Percentiles rank a stretch among this genome's conserved stretches.
Conservation (phyloP, 345 rosid species). For the Boechera divaricarpa region DNA sequence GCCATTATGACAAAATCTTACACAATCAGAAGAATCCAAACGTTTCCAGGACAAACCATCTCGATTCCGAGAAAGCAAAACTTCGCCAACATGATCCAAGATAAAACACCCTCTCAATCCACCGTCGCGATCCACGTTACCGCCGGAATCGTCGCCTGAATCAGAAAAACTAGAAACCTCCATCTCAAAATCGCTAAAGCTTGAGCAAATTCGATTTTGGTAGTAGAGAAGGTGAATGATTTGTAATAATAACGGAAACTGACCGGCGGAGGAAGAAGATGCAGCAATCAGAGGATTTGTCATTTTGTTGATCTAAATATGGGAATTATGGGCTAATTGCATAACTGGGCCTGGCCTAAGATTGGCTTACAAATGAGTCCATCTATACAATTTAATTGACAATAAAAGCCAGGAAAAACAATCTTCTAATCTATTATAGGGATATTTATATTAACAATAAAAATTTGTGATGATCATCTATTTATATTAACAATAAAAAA, state of each 20-base stretch:
- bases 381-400: too few relatives aligned
- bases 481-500: too few relatives aligned
- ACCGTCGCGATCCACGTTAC: constrained; percentile 28
- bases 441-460: too few relatives aligned
- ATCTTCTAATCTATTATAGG: too few relatives aligned
- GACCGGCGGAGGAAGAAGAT: background rate
- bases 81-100: constrained; percentile 77
- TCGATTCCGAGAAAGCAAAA: constrained; percentile 55
- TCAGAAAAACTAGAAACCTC: constrained; percentile 4
- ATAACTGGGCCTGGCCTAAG: too few relatives aligned
- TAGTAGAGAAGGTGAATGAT: too few relatives aligned
- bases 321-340: too few relatives aligned
- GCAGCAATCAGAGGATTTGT: too few relatives aligned
- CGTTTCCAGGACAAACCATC: constrained; percentile 83
- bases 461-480: too few relatives aligned
- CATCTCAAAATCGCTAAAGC: constrained; percentile 20
- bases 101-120: constrained; percentile 52
- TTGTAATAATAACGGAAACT: background rate
- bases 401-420: too few relatives aligned
- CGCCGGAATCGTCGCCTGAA: constrained; percentile 3
- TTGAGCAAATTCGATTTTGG: constrained; percentile 8
- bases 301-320: too few relatives aligned
- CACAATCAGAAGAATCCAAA: constrained; percentile 54
- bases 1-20: constrained; percentile 44
- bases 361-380: too few relatives aligned